Conservation (phyloP, 768 basidiomycete genomes). For the Pholiota molesta region DNA sequence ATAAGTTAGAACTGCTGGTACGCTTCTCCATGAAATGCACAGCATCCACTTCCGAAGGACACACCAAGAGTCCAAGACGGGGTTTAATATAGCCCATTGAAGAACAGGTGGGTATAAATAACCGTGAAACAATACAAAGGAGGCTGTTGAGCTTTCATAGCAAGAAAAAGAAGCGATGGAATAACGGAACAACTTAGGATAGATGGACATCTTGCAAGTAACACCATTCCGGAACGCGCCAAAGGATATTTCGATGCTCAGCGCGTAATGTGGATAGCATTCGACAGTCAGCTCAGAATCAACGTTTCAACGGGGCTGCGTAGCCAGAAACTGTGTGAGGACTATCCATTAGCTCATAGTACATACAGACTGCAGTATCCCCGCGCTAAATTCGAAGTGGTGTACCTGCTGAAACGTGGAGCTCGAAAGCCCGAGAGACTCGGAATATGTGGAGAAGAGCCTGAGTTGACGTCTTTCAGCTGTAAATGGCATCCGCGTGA, state of each 20-base stretch:
- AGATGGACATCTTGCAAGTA: constrained; percentile 5
- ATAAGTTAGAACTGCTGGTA: too few relatives aligned
- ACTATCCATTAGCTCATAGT: neutral
- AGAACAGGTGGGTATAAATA: neutral
- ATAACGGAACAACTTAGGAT: constrained; percentile 4
- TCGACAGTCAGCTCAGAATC: neutral
- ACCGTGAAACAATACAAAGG: neutral
- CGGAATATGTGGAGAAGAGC: constrained; percentile 13
- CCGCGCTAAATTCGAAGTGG: neutral
- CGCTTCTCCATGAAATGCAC: neutral
- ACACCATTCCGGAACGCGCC: neutral
- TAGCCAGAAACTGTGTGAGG: neutral
- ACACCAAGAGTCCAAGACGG: neutral
- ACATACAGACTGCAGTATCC: neutral
- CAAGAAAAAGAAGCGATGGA: neutral
- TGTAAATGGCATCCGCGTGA: constrained; percentile 6
- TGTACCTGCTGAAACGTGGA: constrained; percentile 5
- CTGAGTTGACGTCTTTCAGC: constrained; percentile 7
- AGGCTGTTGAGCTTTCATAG: constrained; percentile 2
- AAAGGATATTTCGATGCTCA: neutral
- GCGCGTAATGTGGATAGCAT: neutral
- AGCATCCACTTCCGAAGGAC: neutral
- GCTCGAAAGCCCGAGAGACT: constrained; percentile 14
- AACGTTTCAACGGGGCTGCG: constrained; percentile 1
- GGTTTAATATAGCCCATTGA: neutral